Percentiles rank a stretch among this genome's conserved stretches.
Evolutionary conservation across 176 grass and related monocot species (phyloP).

Genomic region (Musa schizocarpa): DNA sequence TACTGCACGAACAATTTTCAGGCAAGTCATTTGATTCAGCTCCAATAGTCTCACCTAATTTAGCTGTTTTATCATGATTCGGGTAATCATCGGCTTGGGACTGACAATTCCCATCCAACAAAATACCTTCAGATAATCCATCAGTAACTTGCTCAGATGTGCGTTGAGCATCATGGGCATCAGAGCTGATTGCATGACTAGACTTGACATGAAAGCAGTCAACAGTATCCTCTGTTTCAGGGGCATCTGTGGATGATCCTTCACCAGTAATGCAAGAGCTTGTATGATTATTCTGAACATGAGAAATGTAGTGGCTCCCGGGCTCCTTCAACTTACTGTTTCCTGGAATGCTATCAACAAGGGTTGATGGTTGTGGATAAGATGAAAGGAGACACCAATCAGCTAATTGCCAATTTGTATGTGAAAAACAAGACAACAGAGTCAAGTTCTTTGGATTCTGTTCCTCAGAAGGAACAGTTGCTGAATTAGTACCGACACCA

Average conservation of each 20-base stretch:
- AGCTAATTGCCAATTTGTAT: constrained; percentile 83
- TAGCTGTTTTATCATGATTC: background rate
- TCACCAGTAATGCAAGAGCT: background rate
- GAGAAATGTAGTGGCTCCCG: background rate
- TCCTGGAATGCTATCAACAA: constrained; percentile 1
- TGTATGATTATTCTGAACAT: background rate
- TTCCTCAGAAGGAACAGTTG: constrained; percentile 51
- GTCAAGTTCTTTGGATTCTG: constrained; percentile 85
- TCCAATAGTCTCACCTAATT: constrained; percentile 1
- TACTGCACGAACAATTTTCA: background rate
- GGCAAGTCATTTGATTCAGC: constrained; percentile 1
- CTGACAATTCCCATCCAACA: background rate
- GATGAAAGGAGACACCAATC: constrained; percentile 63
- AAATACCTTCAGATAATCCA: constrained; percentile 1
- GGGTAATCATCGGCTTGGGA: background rate
- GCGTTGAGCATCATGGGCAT: background rate
- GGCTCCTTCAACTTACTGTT: background rate
- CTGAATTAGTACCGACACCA: constrained; percentile 35
- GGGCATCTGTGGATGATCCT: background rate
- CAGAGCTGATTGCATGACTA: background rate
- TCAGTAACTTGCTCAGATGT: background rate
- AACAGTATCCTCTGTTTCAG: background rate
- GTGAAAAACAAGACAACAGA: constrained; percentile 65
- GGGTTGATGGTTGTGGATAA: constrained; percentile 2
- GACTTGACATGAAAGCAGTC: background rate